Evolutionary conservation across 1,284 basidiomycete genomes (phyloP).

Genomic region (Fomitopsis betulina): DNA sequence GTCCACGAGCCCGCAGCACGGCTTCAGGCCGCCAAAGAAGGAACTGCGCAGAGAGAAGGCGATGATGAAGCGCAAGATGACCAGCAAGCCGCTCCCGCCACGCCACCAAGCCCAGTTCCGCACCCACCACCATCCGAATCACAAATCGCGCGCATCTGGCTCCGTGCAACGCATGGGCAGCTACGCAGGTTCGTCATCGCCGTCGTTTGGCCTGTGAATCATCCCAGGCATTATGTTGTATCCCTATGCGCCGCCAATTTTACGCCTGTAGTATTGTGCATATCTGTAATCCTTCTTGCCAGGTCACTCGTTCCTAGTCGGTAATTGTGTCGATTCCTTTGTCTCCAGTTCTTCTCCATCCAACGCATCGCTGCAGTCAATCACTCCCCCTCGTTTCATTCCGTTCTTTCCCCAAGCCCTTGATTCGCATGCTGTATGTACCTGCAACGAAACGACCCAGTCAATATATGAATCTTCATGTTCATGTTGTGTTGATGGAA

Average conservation of each 20-base stretch:
- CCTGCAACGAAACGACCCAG: neutral
- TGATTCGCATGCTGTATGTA: constrained; percentile 10
- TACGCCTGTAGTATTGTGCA: neutral
- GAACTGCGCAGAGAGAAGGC: constrained; percentile 58
- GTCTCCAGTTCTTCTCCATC: neutral
- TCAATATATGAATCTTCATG: neutral
- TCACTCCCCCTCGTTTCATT: neutral
- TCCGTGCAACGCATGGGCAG: constrained; percentile 56
- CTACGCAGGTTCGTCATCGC: constrained; percentile 25
- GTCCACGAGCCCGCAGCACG: constrained; percentile 13
- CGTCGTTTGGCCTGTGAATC: constrained; percentile 22
- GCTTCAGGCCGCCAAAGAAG: constrained; percentile 25
- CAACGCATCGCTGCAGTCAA: neutral
- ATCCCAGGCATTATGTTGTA: neutral
- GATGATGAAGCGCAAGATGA: constrained; percentile 51
- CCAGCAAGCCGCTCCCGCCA: constrained; percentile 36
- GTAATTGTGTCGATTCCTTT: neutral
- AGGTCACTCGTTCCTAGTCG: neutral
- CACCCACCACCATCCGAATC: constrained; percentile 60
- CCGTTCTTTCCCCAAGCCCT: neutral
- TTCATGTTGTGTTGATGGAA: neutral
- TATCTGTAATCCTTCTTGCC: neutral
- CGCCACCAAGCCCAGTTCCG: constrained; percentile 38
- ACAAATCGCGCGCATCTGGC: constrained; percentile 54
- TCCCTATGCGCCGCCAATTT: neutral